A percentile compares a stretch with the other conserved stretches of the same genome.
Evolutionary conservation across 345 rosid genomes (phyloP).

Genomic region (Citrus medica): DNA sequence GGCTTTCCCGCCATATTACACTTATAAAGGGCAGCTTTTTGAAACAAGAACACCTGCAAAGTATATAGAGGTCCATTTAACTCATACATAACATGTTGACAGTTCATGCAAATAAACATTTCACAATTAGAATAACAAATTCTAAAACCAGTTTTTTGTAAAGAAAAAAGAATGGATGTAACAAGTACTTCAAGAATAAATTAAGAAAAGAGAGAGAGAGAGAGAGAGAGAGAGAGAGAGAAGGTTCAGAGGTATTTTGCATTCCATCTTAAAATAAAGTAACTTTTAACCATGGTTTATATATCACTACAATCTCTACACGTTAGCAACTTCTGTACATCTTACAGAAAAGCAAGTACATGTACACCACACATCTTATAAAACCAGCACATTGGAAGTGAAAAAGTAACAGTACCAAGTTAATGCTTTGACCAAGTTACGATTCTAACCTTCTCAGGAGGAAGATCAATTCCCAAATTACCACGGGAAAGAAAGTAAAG

Average conservation of each 20-base stretch:
- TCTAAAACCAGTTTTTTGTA: not conserved
- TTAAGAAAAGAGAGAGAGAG: too few species aligned
- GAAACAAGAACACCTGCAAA: conserved; percentile 86
- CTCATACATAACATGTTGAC: not conserved
- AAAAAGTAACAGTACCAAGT: not conserved
- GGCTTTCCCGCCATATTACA: conserved; percentile 99
- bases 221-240: too few species aligned
- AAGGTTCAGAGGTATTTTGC: not conserved
- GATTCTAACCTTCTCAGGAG: conserved; percentile 87
- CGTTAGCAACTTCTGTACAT: not conserved
- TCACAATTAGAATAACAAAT: not conserved
- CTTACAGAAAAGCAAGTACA: not conserved
- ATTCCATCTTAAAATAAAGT: not conserved
- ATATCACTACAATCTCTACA: not conserved
- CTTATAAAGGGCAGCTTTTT: conserved; percentile 91
- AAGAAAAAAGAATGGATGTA: not conserved
- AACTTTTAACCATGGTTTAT: not conserved
- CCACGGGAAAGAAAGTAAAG: conserved; percentile 98
- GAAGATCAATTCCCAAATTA: conserved; percentile 95
- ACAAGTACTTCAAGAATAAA: not conserved
- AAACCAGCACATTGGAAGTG: not conserved
- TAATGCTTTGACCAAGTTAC: not conserved
- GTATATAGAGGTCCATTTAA: conserved; percentile 16
- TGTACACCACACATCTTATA: not conserved
- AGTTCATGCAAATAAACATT: not conserved